Evolutionary conservation across 768 basidiomycete species (phyloP), one percentile per base, ranked within the genome.

Genomic region (Pleurotus citrinopileatus): DNA sequence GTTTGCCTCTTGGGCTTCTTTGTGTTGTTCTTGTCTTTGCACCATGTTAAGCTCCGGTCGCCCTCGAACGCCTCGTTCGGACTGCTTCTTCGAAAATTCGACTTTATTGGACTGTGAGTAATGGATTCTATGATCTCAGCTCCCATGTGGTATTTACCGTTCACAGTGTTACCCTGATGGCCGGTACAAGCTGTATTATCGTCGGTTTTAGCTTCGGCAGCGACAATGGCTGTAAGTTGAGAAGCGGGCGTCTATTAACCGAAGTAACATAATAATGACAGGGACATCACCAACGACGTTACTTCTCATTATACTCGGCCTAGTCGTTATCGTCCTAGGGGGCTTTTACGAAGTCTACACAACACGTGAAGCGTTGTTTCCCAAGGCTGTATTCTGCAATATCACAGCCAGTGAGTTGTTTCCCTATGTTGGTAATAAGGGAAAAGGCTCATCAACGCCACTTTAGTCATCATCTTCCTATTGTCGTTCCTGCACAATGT

Each of bases 401-500:
- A 56, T 71, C 36, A 83, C 83, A 46, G 81, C 82, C 54, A 73
- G 89, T 88, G 63, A 42, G 79, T 67, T 22, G 50, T 45, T 59
- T 56, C 34, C 36, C 28, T 34, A 38, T 36, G 42, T n/a, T 48
- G 55, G n/a, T 40, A 42, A 12, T 38, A 42, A 55, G 51, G 53
- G 57, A 36, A 54, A 53, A 29, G 57, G 52, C 61, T 63, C 36
- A 61, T 57, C 27, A 60, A 34, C 58, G 32, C 29, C 28, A 50
- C 26, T 48, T 50, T 59, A 92, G 89, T 84, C 57, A 76, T 78
- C 54, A 75, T 89, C 42, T 79, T 93, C 27, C 47, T 83, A 15
- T 76, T 89, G 55, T 82, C 82, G 15, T 91, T 92, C 71, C 75
- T 93, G 52, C 91, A 93, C 66, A 91, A 90, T 63, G 78, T 92